These are phyloP conservation scores for Camelina neglecta DNA, from an alignment of 345 rosid genomes.

Conservation along the genomic window DNA sequence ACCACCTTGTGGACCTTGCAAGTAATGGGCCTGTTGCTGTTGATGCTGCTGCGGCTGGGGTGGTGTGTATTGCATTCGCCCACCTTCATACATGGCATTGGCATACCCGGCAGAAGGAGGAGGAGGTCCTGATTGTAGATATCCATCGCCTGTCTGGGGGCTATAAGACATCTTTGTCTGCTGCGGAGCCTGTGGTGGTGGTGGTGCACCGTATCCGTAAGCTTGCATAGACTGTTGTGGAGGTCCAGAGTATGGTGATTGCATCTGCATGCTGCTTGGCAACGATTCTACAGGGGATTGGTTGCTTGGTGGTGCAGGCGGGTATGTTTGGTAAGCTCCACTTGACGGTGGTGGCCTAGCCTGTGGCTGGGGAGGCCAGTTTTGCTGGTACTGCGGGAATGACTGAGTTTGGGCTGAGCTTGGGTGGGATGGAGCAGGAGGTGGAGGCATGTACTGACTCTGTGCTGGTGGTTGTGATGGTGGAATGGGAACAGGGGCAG, in stretches of 20 bases:
- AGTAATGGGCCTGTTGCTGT: conserved; percentile 65
- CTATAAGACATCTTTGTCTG: conserved; percentile 69
- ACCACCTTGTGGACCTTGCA: conserved; percentile 78
- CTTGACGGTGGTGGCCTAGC: conserved; percentile 61
- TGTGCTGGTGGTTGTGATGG: conserved; percentile 32
- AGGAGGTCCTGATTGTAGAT: conserved; percentile 63
- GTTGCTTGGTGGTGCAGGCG: conserved; percentile 62
- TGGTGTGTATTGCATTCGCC: conserved; percentile 59
- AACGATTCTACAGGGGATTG: conserved; percentile 62
- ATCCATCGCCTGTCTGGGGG: conserved; percentile 66
- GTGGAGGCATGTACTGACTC: conserved; percentile 40
- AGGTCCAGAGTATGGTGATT: conserved; percentile 67
- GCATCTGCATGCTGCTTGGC: conserved; percentile 78
- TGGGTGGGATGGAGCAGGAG: conserved; percentile 57
- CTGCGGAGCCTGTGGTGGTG: conserved; percentile 63
- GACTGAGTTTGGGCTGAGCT: conserved; percentile 69
- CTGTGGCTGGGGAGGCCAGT: conserved; percentile 73
- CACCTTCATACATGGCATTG: conserved; percentile 74
- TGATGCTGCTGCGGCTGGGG: conserved; percentile 33
- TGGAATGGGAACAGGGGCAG: conserved; percentile 43
- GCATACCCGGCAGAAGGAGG: conserved; percentile 56
- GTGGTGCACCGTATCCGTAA: conserved; percentile 80
- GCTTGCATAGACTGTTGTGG: conserved; percentile 72
- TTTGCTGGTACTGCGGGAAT: conserved; percentile 61
- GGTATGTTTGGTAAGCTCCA: conserved; percentile 65